Percentiles rank a stretch among this genome's conserved stretches.
phyloP scores from a whole-genome alignment of 352 stramenopile genomes.

The Phytophthora megakarya region DNA sequence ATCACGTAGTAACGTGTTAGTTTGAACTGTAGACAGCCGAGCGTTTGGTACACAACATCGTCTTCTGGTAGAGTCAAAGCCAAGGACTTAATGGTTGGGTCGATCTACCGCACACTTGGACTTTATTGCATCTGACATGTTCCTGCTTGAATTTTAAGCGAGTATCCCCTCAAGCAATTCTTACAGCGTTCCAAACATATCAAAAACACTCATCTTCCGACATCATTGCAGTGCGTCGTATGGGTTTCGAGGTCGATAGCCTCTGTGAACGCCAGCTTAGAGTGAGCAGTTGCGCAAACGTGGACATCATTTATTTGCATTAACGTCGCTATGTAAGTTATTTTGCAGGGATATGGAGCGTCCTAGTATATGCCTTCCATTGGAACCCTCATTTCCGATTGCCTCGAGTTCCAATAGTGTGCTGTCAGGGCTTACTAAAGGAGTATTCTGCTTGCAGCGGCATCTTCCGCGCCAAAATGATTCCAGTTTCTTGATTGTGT shows the following conservation, averaged over 20 bases:
- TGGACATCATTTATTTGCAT: background rate
- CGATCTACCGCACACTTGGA: background rate
- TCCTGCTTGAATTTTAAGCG: conserved; percentile 30
- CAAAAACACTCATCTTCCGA: background rate
- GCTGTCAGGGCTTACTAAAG: conserved; percentile 10
- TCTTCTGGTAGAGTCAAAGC: conserved; percentile 51
- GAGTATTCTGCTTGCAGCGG: conserved; percentile 52
- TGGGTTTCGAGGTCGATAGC: conserved; percentile 40
- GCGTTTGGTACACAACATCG: conserved; percentile 63
- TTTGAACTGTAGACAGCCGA: conserved; percentile 43
- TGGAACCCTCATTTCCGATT: background rate
- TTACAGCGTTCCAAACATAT: conserved; percentile 31
- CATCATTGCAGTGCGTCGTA: conserved; percentile 37
- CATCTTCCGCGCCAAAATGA: conserved; percentile 37
- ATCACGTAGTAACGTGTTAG: background rate
- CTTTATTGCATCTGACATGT: background rate
- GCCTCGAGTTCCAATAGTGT: background rate
- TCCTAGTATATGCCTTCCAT: conserved; percentile 18
- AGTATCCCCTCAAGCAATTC: conserved; percentile 48
- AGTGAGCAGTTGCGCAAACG: conserved; percentile 22
- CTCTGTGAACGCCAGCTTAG: conserved; percentile 39
- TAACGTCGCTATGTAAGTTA: conserved; percentile 22
- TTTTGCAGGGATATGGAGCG: conserved; percentile 50
- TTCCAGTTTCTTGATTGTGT: conserved; percentile 49
- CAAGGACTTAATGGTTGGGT: conserved; percentile 40